Percentiles rank a stretch among this genome's conserved stretches.
Evolutionary conservation across 768 basidiomycete species (phyloP).

Genomic region (Hypholoma sublateritium): DNA sequence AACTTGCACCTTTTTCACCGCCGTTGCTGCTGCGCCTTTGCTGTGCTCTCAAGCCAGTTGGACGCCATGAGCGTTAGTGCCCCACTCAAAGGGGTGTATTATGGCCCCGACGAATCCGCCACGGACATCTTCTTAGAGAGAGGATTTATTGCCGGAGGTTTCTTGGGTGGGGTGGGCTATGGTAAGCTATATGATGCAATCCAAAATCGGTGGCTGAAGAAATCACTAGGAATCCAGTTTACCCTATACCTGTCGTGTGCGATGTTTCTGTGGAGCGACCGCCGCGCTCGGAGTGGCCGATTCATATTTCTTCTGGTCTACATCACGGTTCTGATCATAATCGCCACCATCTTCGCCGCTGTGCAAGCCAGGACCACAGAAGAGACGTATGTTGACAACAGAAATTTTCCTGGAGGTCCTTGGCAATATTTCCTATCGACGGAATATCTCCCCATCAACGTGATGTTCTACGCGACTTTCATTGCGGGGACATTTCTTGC

Average conservation of each 20-base stretch:
- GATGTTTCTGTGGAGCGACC: conserved; percentile 30
- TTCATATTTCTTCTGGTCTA: conserved; percentile 34
- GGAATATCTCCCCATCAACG: conserved; percentile 37
- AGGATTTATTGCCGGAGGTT: conserved; percentile 38
- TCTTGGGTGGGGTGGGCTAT: conserved; percentile 37
- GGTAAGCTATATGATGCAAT: conserved; percentile 21
- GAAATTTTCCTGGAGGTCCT: conserved; percentile 38
- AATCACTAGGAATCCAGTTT: conserved; percentile 30
- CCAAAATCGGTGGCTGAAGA: background rate
- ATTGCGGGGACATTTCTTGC: conserved; percentile 41
- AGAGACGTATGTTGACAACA: conserved; percentile 37
- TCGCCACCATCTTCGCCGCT: conserved; percentile 34
- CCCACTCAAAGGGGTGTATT: conserved; percentile 7
- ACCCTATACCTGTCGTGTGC: conserved; percentile 33
- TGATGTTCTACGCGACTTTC: conserved; percentile 37
- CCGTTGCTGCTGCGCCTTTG: background rate
- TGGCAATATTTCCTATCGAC: conserved; percentile 41
- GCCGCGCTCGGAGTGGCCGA: conserved; percentile 19
- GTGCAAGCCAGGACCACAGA: conserved; percentile 37
- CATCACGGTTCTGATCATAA: conserved; percentile 31
- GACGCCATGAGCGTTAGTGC: conserved; percentile 3
- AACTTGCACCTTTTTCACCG: background rate
- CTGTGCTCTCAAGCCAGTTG: background rate
- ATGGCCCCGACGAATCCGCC: conserved; percentile 28
- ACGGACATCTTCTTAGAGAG: conserved; percentile 33